Percentiles rank a stretch among this genome's conserved stretches.
Conservation (phyloP, 176 grass and related monocot species). For the Aechmea fasciata region DNA sequence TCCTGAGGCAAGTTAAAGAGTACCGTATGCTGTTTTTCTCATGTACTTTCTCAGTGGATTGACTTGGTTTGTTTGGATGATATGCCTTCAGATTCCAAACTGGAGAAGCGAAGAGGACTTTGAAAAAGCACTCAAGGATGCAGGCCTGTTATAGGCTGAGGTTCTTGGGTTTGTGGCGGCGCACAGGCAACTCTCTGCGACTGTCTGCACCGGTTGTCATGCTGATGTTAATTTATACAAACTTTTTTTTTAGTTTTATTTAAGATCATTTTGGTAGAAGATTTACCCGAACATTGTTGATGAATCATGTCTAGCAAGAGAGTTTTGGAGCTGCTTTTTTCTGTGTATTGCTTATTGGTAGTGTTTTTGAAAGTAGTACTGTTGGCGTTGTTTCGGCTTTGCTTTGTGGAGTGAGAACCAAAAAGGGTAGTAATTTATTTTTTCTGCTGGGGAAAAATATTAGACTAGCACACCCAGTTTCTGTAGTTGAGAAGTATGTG, state of each 20-base stretch:
- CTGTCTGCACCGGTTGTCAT: background rate
- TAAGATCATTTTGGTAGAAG: background rate
- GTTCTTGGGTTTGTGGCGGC: background rate
- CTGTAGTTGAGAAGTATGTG: no score
- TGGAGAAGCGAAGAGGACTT: constrained; percentile 81
- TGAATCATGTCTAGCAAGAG: constrained; percentile 5
- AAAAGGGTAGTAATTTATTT: no score
- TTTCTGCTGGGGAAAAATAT: no score
- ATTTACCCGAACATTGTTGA: background rate
- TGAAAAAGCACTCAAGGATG: constrained; percentile 82
- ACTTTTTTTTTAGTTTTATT: background rate
- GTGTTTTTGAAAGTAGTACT: background rate
- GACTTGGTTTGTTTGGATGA: background rate
- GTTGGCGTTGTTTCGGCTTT: no score
- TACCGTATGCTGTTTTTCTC: background rate
- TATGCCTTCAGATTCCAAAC: constrained; percentile 37
- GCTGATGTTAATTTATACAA: background rate
- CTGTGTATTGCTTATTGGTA: background rate
- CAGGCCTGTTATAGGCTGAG: constrained; percentile 39
- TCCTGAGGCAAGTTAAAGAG: constrained; percentile 32
- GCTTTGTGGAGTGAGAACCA: no score
- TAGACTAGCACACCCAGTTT: no score
- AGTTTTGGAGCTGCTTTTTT: background rate
- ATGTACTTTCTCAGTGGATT: background rate
- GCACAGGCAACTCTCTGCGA: no score